Evolutionary conservation across 192 early-diverging fungal genomes (phyloP).

Genomic region (Helicostylum pulchrum): DNA sequence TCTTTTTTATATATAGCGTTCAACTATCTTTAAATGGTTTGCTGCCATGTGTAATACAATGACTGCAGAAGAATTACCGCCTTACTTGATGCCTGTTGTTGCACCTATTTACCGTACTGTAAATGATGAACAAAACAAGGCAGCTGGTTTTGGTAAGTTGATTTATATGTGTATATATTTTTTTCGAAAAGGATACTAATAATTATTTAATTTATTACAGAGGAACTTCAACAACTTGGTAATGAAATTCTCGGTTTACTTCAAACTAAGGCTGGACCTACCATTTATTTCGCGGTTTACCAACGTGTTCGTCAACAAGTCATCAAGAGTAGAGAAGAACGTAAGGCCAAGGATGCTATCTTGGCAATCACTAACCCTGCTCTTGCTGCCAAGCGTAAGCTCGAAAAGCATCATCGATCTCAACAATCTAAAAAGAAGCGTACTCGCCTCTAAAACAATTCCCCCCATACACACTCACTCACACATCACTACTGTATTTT

Average conservation of each 20-base stretch:
- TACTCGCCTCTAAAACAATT: background rate
- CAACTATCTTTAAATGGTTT: slow-evolving; percentile 87
- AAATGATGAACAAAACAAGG: slow-evolving; percentile 67
- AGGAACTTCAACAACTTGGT: slow-evolving; percentile 71
- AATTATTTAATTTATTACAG: slow-evolving; percentile 36
- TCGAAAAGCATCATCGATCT: slow-evolving; percentile 4
- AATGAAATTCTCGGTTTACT: slow-evolving; percentile 75
- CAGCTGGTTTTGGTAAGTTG: slow-evolving; percentile 59
- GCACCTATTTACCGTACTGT: slow-evolving; percentile 79
- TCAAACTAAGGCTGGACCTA: slow-evolving; percentile 73
- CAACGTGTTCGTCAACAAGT: slow-evolving; percentile 67
- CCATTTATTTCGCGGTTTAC: slow-evolving; percentile 63
- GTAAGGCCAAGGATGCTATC: slow-evolving; percentile 18
- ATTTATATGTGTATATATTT: no score
- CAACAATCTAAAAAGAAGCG: slow-evolving; percentile 9
- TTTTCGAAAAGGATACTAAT: background rate
- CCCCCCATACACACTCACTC: no score
- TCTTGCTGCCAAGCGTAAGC: slow-evolving; percentile 26
- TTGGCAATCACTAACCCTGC: slow-evolving; percentile 21
- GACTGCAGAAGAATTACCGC: slow-evolving; percentile 47
- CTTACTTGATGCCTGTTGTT: slow-evolving; percentile 70
- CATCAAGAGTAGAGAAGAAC: slow-evolving; percentile 12
- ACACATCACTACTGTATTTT: no score
- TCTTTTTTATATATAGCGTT: slow-evolving; percentile 54
- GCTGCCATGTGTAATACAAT: slow-evolving; percentile 80